Percentiles rank a stretch among this genome's conserved stretches.
phyloP scores from a whole-genome alignment of 192 early-diverging fungal genomes.

The Podila horticola region DNA sequence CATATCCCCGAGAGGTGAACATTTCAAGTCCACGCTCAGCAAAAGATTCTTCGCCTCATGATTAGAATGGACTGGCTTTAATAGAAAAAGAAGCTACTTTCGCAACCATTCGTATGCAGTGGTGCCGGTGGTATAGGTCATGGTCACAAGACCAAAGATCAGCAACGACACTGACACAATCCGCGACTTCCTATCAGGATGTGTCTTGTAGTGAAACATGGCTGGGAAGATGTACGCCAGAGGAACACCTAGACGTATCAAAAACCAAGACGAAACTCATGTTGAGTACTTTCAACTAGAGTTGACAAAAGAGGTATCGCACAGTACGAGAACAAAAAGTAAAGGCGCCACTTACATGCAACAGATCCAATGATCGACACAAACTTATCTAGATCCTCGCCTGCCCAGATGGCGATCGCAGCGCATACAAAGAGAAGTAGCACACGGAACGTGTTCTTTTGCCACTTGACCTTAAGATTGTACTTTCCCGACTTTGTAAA shows the following conservation, averaged over 20 bases:
- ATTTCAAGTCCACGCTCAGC: no score
- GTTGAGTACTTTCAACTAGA: not conserved
- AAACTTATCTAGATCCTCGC: slow-evolving; percentile 82
- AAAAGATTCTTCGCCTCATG: no score
- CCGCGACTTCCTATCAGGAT: slow-evolving; percentile 60
- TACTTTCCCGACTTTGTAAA: slow-evolving; percentile 87
- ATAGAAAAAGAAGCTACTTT: no score
- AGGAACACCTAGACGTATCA: slow-evolving; percentile 59
- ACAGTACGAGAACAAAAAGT: no score
- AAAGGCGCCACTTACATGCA: slow-evolving; percentile 31
- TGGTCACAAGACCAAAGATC: slow-evolving; percentile 74
- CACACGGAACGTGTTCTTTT: slow-evolving; percentile 85
- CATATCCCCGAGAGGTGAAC: no score
- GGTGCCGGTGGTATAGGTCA: slow-evolving; percentile 84
- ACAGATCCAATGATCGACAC: slow-evolving; percentile 63
- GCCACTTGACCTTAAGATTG: slow-evolving; percentile 82
- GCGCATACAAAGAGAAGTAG: slow-evolving; percentile 75
- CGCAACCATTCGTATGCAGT: slow-evolving; percentile 71
- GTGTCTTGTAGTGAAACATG: slow-evolving; percentile 80
- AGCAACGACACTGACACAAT: slow-evolving; percentile 69
- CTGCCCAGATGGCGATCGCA: slow-evolving; percentile 80
- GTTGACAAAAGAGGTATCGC: not conserved
- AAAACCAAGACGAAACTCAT: not conserved
- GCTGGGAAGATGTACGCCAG: slow-evolving; percentile 88
- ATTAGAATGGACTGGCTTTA: no score